A percentile compares a stretch with the other conserved stretches of the same genome.
Conservation (phyloP, 345 rosid genomes). For the Raphanus sativus region DNA sequence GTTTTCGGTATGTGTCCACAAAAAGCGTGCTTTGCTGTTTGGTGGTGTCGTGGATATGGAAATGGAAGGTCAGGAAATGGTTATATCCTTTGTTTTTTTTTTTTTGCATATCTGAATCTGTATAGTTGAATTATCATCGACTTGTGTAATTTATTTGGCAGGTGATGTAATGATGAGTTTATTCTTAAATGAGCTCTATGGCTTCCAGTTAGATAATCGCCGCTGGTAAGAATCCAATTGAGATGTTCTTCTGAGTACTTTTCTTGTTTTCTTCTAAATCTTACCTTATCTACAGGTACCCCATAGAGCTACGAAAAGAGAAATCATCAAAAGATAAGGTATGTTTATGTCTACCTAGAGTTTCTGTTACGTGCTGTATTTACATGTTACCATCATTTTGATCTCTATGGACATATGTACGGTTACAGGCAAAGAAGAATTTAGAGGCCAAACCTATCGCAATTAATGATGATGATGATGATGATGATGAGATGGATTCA, state of each 20-base stretch:
- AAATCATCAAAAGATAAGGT: conserved; percentile 92
- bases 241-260: background rate
- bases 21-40: conserved; percentile 88
- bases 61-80: conserved; percentile 61
- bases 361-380: background rate
- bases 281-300: conserved; percentile 52
- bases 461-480: conserved; percentile 38
- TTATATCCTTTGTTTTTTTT: background rate
- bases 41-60: conserved; percentile 99
- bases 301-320: conserved; percentile 88
- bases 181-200: conserved; percentile 94
- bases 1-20: conserved; percentile 88
- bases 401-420: conserved; percentile 19
- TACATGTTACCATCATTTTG: background rate
- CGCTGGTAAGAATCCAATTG: conserved; percentile 65
- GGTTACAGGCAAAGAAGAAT: conserved; percentile 61
- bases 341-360: conserved; percentile 9
- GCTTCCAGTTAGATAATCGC: conserved; percentile 90
- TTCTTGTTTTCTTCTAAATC: background rate
- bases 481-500: conserved; percentile 43
- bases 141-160: conserved; percentile 37
- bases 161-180: conserved; percentile 96
- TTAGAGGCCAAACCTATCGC: conserved; percentile 44
- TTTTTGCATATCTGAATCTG: background rate
- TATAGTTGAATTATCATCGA: conserved; percentile 1